These are phyloP conservation scores for Syzygium oleosum DNA, from an alignment of 345 rosid species.

Conservation along the genomic window DNA sequence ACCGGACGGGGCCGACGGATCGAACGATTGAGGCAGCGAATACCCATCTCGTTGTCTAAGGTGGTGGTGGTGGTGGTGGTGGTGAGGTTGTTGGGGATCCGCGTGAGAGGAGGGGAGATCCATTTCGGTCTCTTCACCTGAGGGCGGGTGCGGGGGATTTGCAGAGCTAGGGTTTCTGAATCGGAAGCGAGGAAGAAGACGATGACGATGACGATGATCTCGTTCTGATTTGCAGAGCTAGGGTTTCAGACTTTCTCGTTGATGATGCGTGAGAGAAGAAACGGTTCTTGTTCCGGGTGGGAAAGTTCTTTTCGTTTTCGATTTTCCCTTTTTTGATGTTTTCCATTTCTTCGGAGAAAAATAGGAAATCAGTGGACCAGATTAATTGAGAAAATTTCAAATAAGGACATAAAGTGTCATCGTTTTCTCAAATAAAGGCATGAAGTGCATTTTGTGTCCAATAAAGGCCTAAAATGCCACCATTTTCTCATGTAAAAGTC, in stretches of 20 bases:
- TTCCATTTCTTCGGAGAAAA: not conserved
- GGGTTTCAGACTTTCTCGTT: not conserved
- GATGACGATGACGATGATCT: not conserved
- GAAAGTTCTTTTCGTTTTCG: not conserved
- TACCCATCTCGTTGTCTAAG: not conserved
- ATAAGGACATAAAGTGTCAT: too few relatives aligned
- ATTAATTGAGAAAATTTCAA: not conserved
- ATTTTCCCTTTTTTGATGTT: not conserved
- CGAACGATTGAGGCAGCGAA: not conserved
- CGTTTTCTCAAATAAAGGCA: too few relatives aligned
- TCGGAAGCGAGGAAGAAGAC: not conserved
- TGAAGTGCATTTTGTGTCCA: too few relatives aligned
- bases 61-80: not conserved
- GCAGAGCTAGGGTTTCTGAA: not conserved
- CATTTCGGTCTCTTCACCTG: not conserved
- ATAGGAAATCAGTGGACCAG: not conserved
- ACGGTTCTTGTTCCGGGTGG: not conserved
- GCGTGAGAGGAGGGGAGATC: not conserved
- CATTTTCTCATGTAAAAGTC: too few relatives aligned
- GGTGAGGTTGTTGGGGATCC: not conserved
- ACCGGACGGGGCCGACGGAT: not conserved
- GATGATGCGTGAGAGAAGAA: not conserved
- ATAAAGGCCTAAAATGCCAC: too few relatives aligned
- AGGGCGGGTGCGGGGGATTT: not conserved
- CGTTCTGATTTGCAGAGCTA: too few relatives aligned